Evolutionary conservation across 352 stramenopile species (phyloP).

Genomic region (Phytophthora melonis): DNA sequence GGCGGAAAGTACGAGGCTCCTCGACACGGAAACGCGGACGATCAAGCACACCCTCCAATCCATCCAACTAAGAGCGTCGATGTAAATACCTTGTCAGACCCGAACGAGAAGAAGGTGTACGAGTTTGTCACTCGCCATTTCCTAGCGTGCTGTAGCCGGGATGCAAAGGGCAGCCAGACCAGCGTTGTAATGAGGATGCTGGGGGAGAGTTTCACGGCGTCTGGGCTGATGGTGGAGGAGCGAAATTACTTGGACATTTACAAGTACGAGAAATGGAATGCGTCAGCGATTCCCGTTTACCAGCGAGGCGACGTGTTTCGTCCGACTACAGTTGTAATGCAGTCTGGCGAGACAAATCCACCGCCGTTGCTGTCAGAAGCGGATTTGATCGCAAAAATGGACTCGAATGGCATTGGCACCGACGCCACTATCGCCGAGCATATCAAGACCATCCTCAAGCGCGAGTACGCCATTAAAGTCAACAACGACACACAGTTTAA

Average conservation of each 20-base stretch:
- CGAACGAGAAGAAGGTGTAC: constrained; percentile 96
- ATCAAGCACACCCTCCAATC: constrained; percentile 99
- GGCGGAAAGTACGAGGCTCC: constrained; percentile 84
- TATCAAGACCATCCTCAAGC: constrained; percentile 99
- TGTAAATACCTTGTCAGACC: constrained; percentile 73
- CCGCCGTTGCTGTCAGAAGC: constrained; percentile 92
- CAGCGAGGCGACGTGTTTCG: constrained; percentile 76
- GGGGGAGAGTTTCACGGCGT: constrained; percentile 88
- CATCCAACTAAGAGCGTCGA: constrained; percentile 97
- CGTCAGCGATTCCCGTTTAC: constrained; percentile 89
- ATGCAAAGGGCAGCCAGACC: constrained; percentile 93
- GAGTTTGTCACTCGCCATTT: constrained; percentile 98
- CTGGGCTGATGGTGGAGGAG: constrained; percentile 92
- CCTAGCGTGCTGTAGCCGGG: constrained; percentile 97
- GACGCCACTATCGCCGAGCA: constrained; percentile 97
- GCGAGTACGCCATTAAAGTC: constrained; percentile 97
- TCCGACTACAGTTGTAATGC: constrained; percentile 76
- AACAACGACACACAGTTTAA: constrained; percentile 95
- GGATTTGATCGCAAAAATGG: constrained; percentile 95
- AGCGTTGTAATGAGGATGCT: constrained; percentile 91
- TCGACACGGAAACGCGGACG: constrained; percentile 93
- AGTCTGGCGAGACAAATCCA: constrained; percentile 80
- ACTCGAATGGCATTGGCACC: constrained; percentile 95
- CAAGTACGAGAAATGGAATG: constrained; percentile 94
- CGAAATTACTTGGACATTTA: constrained; percentile 97